These are phyloP conservation scores for Sarocladiaceae sp. DNA, from an alignment of 2,329 filamentous ascomycete genomes.

Conservation along the genomic window DNA sequence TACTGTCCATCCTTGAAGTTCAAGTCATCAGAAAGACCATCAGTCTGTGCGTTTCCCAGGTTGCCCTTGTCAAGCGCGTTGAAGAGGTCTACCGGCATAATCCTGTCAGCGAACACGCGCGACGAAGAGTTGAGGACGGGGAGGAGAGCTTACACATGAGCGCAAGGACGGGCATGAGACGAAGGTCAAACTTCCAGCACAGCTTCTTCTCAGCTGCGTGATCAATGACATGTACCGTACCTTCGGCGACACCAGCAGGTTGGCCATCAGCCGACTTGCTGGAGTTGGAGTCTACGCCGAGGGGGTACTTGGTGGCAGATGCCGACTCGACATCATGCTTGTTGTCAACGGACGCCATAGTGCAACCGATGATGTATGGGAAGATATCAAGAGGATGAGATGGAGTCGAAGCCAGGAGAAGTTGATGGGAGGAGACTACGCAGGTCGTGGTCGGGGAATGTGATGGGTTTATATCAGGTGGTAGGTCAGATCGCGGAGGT, in stretches of 20 bases:
- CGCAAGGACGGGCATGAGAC: constrained; percentile 49
- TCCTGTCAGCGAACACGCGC: not conserved
- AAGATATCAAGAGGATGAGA: no score
- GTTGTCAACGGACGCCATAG: not conserved
- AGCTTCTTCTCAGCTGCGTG: constrained; percentile 45
- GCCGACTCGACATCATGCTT: constrained; percentile 3
- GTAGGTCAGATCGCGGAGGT: not conserved
- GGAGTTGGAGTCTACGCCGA: not conserved
- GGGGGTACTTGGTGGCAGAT: not conserved
- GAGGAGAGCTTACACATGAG: constrained; percentile 47
- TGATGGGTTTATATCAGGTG: not conserved
- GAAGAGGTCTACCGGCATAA: constrained; percentile 33
- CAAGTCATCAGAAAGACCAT: constrained; percentile 36
- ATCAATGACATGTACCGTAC: constrained; percentile 26
- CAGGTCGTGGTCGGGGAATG: not conserved
- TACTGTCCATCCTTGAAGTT: constrained; percentile 60
- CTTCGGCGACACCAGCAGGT: constrained; percentile 11
- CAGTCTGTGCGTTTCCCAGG: constrained; percentile 53
- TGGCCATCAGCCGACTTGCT: not conserved
- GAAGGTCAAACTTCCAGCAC: constrained; percentile 51
- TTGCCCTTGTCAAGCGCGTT: constrained; percentile 41
- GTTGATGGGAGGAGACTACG: not conserved
- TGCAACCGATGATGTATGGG: not conserved
- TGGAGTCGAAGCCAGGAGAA: not conserved
- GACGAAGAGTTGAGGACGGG: not conserved